Conservation (phyloP, 169 alveolate species). For the Babesia caballi region DNA sequence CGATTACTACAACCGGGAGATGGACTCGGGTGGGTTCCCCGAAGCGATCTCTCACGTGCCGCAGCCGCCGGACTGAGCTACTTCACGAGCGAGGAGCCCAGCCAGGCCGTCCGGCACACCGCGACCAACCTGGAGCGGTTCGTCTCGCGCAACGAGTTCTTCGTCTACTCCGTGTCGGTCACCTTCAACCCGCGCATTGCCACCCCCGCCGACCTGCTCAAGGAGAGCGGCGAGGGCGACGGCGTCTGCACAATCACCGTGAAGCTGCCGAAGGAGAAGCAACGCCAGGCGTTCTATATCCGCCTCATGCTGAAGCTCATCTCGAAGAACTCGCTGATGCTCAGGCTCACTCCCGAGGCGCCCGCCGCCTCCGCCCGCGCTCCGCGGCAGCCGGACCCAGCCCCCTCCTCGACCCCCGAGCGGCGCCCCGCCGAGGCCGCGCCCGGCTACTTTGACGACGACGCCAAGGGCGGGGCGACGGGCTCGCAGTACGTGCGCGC, state of each 20-base stretch:
- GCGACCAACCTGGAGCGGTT: conserved; percentile 31
- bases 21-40: conserved; percentile 4
- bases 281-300: conserved; percentile 46
- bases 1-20: conserved; percentile 42
- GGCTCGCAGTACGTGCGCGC: conserved; percentile 11
- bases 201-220: conserved; percentile 13
- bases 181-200: conserved; percentile 40
- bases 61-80: conserved; percentile 7
- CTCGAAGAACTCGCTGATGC: conserved; percentile 41
- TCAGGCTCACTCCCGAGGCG: conserved; percentile 31
- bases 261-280: conserved; percentile 50
- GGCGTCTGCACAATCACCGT: conserved; percentile 67
- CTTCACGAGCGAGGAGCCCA: conserved; percentile 30
- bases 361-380: not conserved
- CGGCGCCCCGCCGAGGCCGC: conserved; percentile 27
- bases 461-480: conserved; percentile 13
- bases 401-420: not conserved
- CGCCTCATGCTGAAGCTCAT: conserved; percentile 44
- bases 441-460: conserved; percentile 60
- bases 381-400: not conserved
- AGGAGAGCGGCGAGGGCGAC: conserved; percentile 50
- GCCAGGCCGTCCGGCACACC: conserved; percentile 3
- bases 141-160: conserved; percentile 57
- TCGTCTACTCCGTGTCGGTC: conserved; percentile 57
- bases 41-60: not conserved